A percentile compares a stretch with the other conserved stretches of the same genome.
phyloP scores from a whole-genome alignment of 345 rosid species.

The Citrus glauca region DNA sequence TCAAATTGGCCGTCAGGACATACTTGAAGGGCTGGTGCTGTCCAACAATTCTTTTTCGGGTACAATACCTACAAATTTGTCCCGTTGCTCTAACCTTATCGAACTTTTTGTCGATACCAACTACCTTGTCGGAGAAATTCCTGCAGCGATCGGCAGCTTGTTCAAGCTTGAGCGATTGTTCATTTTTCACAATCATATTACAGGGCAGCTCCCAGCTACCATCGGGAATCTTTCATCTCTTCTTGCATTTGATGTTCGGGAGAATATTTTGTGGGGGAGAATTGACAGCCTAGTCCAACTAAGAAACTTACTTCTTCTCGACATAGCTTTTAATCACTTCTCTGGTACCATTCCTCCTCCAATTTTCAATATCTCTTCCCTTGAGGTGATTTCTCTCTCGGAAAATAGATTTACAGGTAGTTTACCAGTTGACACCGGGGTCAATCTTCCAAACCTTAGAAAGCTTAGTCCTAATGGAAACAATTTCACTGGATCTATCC shows the following conservation, averaged over 20 bases:
- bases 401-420: constrained; percentile 10
- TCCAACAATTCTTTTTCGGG: not conserved
- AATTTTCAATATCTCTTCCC: constrained; percentile 9
- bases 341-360: too few relatives aligned
- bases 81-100: constrained; percentile 9
- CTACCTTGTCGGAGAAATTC: constrained; percentile 3
- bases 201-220: not conserved
- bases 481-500: constrained; percentile 15
- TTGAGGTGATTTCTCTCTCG: rapidly evolving
- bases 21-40: not conserved
- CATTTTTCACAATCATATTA: not conserved
- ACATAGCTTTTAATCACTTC: too few relatives aligned
- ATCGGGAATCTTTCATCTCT: constrained; percentile 23
- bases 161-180: not conserved
- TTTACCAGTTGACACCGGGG: not conserved
- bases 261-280: not conserved
- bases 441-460: constrained; percentile 18
- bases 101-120: rapidly evolving
- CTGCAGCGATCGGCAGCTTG: not conserved
- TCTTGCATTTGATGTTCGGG: rapidly evolving
- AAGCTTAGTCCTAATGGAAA: not conserved
- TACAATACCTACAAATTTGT: constrained; percentile 10
- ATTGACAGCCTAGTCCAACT: too few relatives aligned
- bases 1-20: constrained; percentile 3
- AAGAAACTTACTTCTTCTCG: too few relatives aligned